Percentiles rank a stretch among this genome's conserved stretches.
Conservation (phyloP, 208 protist species). For the Trichomonas vaginalis region DNA sequence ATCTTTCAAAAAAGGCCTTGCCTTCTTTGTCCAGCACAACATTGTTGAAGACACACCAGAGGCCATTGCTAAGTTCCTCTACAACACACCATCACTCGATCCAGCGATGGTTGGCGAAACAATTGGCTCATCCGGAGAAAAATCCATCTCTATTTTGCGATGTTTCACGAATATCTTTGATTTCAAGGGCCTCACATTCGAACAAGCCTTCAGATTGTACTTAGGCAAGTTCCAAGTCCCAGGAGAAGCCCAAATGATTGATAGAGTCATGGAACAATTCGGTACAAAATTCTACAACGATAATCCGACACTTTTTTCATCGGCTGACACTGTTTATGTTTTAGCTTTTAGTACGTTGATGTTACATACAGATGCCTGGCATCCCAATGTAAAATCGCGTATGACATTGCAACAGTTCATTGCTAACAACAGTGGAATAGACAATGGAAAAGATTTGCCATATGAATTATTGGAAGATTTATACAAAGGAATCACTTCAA, state of each 20-base stretch:
- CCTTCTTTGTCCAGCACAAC: neutral
- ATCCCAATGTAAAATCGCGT: conserved; percentile 28
- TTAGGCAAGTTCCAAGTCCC: conserved; percentile 32
- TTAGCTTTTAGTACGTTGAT: conserved; percentile 44
- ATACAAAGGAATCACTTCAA: neutral
- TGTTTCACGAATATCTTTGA: neutral
- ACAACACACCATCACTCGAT: neutral
- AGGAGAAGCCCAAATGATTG: conserved; percentile 47
- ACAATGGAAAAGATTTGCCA: conserved; percentile 27
- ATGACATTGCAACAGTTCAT: conserved; percentile 38
- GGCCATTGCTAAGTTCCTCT: neutral
- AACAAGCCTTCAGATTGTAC: conserved; percentile 15
- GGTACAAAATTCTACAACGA: conserved; percentile 25
- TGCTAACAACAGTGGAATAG: conserved; percentile 31
- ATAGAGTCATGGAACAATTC: conserved; percentile 42
- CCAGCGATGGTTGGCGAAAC: neutral
- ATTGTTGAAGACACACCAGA: neutral
- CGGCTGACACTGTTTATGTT: conserved; percentile 35
- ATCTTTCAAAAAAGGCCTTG: neutral
- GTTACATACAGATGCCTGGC: conserved; percentile 42
- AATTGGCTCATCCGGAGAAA: neutral
- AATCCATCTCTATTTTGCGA: neutral
- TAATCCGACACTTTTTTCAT: conserved; percentile 21
- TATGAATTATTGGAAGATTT: neutral
- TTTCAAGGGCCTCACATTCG: neutral